Base-by-base conservation (phyloP, 768 basidiomycete genomes). In the Rhizopogon vulgaris region DNA sequence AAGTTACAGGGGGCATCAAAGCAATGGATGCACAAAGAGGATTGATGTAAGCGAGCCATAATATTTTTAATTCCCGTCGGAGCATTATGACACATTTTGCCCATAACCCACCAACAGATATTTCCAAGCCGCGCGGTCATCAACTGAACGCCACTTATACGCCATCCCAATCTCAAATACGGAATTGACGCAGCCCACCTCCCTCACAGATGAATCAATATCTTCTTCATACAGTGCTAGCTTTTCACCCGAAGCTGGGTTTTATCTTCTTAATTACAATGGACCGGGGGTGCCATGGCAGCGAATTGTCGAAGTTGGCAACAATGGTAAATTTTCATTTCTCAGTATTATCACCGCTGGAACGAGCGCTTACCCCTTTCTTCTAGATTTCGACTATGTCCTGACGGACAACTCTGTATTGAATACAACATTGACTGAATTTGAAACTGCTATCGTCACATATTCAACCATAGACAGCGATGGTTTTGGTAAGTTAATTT, bases 281-380 rank as follows among this genome's bases (percentile, higher is more conserved):
- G 95, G 94, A 1, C 94, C 94, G 3, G 76, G 76, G 22, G 78
- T 89, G 11, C 96, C 96, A 0, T 92, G 87, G 85, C 93, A 96
- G 69, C 85, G 78, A 61, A 75, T 98, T 15, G 61, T 90, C 24
- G 73, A 84, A 55, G 73, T 77, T 7, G 77, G 68, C 36, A 73
- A 77, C 36, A 55, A 71, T 38, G 67, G 79, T 80, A 47, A 57
- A n/a, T n/a, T 74, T 65, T 37, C 32, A 53, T 46, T 11, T 50
- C 38, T 53, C 34, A 27, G 9, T 32, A 14, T 25, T 48, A 60
- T 34, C 11, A 28, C 22, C 22, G 22, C 47, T 50, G 3, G 17
- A 24, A 55, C 51, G 39, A 43, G 52, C 17, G 14, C 10, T 41
- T 22, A 50, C 12, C 18, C 4, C 7, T 45, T 45, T 34, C 46